Evolutionary conservation across 805 yeast genomes (phyloP).

Genomic region (Sugiyamaella valdiviana): DNA sequence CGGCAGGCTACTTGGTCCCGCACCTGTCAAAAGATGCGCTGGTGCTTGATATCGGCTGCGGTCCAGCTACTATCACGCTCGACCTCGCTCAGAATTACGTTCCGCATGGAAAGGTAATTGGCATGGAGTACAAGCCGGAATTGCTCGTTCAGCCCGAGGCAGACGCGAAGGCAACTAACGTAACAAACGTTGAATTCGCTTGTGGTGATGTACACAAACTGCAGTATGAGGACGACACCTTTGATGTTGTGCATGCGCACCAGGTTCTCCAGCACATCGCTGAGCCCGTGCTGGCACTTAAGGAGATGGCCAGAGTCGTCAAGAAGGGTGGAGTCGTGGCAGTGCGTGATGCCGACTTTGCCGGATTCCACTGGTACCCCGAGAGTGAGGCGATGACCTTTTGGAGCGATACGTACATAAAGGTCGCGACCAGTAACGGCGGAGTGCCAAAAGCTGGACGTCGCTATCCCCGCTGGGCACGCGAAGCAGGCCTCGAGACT

Average conservation of each 20-base stretch:
- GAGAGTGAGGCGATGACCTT: constrained; percentile 9
- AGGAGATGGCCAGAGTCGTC: constrained; percentile 35
- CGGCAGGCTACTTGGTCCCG: constrained; percentile 28
- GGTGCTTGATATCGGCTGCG: constrained; percentile 40
- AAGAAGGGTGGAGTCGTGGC: constrained; percentile 34
- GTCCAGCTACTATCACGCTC: constrained; percentile 38
- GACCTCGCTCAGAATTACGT: constrained; percentile 33
- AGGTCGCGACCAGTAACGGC: constrained; percentile 17
- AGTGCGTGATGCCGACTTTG: constrained; percentile 32
- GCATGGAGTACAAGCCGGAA: constrained; percentile 32
- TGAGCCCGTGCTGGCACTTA: constrained; percentile 32
- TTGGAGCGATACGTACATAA: constrained; percentile 14
- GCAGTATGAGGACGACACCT: constrained; percentile 34
- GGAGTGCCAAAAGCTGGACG: constrained; percentile 24
- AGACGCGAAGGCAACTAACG: constrained; percentile 12
- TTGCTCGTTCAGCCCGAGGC: constrained; percentile 28
- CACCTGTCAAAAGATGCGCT: constrained; percentile 26
- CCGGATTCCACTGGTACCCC: constrained; percentile 19
- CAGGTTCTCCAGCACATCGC: constrained; percentile 37
- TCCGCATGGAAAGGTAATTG: constrained; percentile 29
- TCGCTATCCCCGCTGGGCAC: constrained; percentile 13
- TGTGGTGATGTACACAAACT: constrained; percentile 31
- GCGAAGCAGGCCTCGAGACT: constrained; percentile 17
- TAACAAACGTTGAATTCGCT: constrained; percentile 24
- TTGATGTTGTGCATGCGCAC: constrained; percentile 38